phyloP scores from a whole-genome alignment of 2,329 filamentous ascomycete species.

The Thelonectria blattea region DNA sequence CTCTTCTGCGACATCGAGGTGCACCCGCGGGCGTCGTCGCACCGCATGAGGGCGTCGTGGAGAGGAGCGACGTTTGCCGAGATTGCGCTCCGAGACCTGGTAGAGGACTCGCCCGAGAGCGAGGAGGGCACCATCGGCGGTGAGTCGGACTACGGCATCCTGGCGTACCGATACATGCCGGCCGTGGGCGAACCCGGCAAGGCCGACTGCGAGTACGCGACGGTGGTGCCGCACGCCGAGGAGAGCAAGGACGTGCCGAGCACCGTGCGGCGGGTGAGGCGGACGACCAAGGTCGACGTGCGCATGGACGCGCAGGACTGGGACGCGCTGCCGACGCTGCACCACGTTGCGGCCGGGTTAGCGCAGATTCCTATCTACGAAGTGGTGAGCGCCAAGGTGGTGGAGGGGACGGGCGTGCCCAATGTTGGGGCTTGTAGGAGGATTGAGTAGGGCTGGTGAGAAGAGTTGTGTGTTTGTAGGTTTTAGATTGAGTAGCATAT shows the following conservation, averaged over 20 bases:
- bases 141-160: conserved; percentile 51
- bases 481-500: neutral
- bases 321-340: conserved; percentile 20
- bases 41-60: conserved; percentile 22
- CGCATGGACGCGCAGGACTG: conserved; percentile 19
- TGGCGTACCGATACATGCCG: conserved; percentile 65
- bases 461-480: neutral
- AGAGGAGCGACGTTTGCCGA: conserved; percentile 21
- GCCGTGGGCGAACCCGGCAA: conserved; percentile 56
- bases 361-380: conserved; percentile 17
- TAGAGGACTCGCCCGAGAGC: conserved; percentile 11
- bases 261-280: conserved; percentile 38
- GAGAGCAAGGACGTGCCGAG: conserved; percentile 23
- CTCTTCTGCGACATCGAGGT: conserved; percentile 58
- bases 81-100: conserved; percentile 12
- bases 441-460: conserved; percentile 6
- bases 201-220: conserved; percentile 61
- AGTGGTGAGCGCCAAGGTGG: conserved; percentile 19
- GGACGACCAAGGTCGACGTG: conserved; percentile 10
- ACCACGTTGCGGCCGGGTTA: conserved; percentile 20
- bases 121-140: conserved; percentile 21
- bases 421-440: conserved; percentile 13
- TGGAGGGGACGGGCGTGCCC: conserved; percentile 18
- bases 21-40: conserved; percentile 7
- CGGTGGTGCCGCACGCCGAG: conserved; percentile 46